Base-by-base conservation (phyloP, 768 basidiomycete species). In the Lentinula guzmanii region DNA sequence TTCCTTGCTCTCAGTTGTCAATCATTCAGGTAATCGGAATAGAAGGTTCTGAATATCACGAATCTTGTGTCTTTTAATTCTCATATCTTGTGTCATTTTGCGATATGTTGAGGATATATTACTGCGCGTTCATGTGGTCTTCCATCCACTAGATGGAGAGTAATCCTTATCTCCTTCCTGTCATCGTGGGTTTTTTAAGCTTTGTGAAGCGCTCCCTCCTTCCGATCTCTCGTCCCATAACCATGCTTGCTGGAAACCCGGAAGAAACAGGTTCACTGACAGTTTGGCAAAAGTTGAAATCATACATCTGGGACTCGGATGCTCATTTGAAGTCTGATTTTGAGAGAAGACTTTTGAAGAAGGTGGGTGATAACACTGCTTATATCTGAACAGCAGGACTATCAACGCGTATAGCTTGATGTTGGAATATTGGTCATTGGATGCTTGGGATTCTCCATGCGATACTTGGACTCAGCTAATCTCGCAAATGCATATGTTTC, bases 281-380 rank as follows among this genome's bases (percentile, higher is more conserved):
- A 37, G 8, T 58, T 11, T 61, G 60, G 63, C 39, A 53, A 21
- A 60, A 68, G 61, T 63, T 68, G 54, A 59, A 52, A 37, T 68
- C 65, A 5, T 70, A 51, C 54, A 67, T 70, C 43, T 70, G 68
- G 69, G 69, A 70, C 60, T 67, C 69, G 5, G 66, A 70, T 57
- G 45, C 46, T 10, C 66, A 68, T 43, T 50, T 68, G 37, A 68
- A 67, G 63, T 54, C 68, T 21, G 39, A 62, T 0, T 68, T 68
- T 43, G 69, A 70, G 37, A 63, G 63, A 7, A 66, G 61, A 33
- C 62, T 70, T 9, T 51, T 69, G 33, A 62, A 67, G 8, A 70
- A 70, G 64, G 64, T 62, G 59, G 4, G 34, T 39, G 31, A 3
- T 21, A 21, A 15, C 11, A n/a, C 11, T 54, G 18, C 9, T 16